Base-by-base conservation (phyloP, 129 eudicot genomes). In the Flaveria trinervia region DNA sequence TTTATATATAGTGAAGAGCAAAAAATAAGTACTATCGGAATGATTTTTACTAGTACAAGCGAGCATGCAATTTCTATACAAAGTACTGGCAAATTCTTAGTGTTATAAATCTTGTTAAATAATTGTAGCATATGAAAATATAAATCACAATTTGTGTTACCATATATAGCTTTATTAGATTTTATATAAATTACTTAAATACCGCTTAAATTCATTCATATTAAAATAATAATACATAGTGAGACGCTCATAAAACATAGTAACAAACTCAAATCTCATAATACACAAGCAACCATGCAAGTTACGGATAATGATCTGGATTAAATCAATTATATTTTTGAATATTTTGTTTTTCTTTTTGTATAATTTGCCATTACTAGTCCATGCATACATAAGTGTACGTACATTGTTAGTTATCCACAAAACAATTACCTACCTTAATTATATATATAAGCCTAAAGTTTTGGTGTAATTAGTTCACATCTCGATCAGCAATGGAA, bases 381-480 rank as follows among this genome's bases (percentile, higher is more conserved):
- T 28, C 33, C 36, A 62, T 5, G 68, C 68, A 28, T 62, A 7
- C 3, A 39, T 39, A n/a, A 65, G 49, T 65, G 49, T 65, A 65
- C 70, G 22, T 23, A 23, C 26, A 30, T 30, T 65, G 26, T 23
- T 74, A 18, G 56, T 23, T 74, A 13, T 9, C 28, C 77, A 11
- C 14, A 39, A 36, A 30, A 30, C 36, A 30, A 30, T 60, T 20
- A 28, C 3, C 25, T 62, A 9, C 7, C 18, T 28, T 76, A n/a
- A n/a, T n/a, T n/a, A n/a, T n/a, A n/a, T n/a, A 71, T 72, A 62
- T 72, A 79, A 79, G 65, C 57, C 68, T 79, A 28, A 72, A 62
- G 13, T 36, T 51, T 23, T 79, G 23, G 28, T 79, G 25, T 65
- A 46, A 23, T 13, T 65, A 41, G 62, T 4, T 54, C 68, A 52